Evolutionary conservation across 805 yeast genomes (phyloP).

Genomic region (Cyberlindnera mrakii): DNA sequence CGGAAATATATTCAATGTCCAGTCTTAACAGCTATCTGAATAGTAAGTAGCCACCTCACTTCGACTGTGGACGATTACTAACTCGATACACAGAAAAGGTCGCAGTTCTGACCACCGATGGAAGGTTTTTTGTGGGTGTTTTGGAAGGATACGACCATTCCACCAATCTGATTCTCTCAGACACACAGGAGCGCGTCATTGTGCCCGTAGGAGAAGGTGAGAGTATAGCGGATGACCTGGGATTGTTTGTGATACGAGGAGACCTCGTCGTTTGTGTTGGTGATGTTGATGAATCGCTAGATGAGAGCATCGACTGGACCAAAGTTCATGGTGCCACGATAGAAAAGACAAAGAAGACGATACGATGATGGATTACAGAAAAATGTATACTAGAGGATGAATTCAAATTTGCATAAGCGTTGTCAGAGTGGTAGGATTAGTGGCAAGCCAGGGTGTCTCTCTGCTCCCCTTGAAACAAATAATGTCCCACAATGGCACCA

Average conservation of each 20-base stretch:
- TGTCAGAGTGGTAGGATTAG: slow-evolving; percentile 2
- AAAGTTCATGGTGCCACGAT: slow-evolving; percentile 21
- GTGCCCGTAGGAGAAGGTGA: slow-evolving; percentile 25
- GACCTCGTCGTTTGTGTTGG: slow-evolving; percentile 55
- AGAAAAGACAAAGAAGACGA: slow-evolving; percentile 20
- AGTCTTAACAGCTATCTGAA: slow-evolving; percentile 4
- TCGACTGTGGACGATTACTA: background rate
- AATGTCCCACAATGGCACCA: slow-evolving; percentile 71
- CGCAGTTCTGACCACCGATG: slow-evolving; percentile 52
- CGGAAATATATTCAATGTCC: background rate
- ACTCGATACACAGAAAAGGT: slow-evolving; percentile 34
- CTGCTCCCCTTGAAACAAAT: slow-evolving; percentile 42
- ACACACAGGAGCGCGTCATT: slow-evolving; percentile 46
- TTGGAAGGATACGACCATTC: slow-evolving; percentile 60
- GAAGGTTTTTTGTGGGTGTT: slow-evolving; percentile 41
- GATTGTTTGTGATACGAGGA: slow-evolving; percentile 51
- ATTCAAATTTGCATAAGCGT: background rate
- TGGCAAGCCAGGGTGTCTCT: slow-evolving; percentile 24
- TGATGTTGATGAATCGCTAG: slow-evolving; percentile 38
- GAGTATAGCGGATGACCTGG: slow-evolving; percentile 29
- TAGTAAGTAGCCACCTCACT: background rate
- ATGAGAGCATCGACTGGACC: slow-evolving; percentile 31
- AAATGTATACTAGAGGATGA: background rate
- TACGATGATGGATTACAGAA: slow-evolving; percentile 7
- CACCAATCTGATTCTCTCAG: slow-evolving; percentile 51